These are phyloP conservation scores for Cryptococcus wingfieldii DNA, from an alignment of 1,284 basidiomycete genomes.

Conservation along the genomic window DNA sequence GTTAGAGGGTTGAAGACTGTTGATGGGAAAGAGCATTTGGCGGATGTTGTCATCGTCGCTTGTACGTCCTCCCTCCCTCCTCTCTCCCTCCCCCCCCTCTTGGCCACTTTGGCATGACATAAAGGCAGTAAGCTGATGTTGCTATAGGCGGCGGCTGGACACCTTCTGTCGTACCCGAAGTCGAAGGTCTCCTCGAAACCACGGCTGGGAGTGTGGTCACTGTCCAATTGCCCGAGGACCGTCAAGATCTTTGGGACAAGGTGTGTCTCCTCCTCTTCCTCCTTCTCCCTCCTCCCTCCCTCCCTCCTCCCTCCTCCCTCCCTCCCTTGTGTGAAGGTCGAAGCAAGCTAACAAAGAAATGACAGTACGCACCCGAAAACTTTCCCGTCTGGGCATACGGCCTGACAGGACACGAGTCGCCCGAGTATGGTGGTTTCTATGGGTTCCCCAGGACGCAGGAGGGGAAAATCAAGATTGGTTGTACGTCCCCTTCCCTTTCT, in stretches of 20 bases:
- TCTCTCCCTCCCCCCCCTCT: no score
- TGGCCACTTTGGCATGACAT: background rate
- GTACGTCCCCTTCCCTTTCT: conserved; percentile 3
- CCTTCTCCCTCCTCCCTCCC: background rate
- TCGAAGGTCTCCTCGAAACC: conserved; percentile 16
- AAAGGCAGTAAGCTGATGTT: background rate
- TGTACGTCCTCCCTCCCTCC: conserved; percentile 11
- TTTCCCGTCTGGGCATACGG: conserved; percentile 27
- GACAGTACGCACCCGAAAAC: conserved; percentile 22
- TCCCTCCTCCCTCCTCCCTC: no score
- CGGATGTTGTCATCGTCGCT: conserved; percentile 25
- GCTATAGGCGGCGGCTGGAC: conserved; percentile 29
- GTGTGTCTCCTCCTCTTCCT: no score
- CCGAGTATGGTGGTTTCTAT: conserved; percentile 27
- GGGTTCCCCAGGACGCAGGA: conserved; percentile 26
- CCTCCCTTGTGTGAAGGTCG: no score
- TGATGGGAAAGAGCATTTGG: conserved; percentile 20
- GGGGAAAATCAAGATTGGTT: conserved; percentile 30
- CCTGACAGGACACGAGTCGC: conserved; percentile 15
- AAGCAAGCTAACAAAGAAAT: background rate
- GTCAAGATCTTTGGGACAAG: conserved; percentile 27
- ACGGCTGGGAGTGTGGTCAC: conserved; percentile 25
- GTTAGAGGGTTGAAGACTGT: conserved; percentile 19
- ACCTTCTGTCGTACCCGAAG: conserved; percentile 23
- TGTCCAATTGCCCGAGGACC: conserved; percentile 18